A percentile compares a stretch with the other conserved stretches of the same genome.
Evolutionary conservation across 2,329 filamentous ascomycete species (phyloP).

Genomic region (Aspergillus aculeatus): DNA sequence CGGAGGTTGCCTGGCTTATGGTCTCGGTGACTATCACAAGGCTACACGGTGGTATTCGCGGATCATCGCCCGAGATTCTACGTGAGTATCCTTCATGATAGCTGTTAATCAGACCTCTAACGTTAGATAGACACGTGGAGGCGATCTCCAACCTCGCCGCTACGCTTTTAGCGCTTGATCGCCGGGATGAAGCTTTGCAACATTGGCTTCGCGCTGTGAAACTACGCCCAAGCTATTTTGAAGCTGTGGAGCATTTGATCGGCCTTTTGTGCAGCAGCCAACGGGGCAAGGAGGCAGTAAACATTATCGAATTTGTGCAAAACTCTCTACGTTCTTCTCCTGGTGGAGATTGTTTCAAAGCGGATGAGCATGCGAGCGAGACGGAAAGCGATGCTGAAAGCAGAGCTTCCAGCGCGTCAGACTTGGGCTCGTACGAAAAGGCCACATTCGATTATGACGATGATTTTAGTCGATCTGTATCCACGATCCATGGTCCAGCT

Average conservation of each 20-base stretch:
- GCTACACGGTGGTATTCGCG: slow-evolving; percentile 53
- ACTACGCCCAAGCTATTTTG: slow-evolving; percentile 81
- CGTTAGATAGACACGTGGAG: slow-evolving; percentile 71
- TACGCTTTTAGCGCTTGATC: slow-evolving; percentile 78
- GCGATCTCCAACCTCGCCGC: slow-evolving; percentile 91
- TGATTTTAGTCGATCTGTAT: slow-evolving; percentile 32
- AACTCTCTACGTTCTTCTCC: slow-evolving; percentile 60
- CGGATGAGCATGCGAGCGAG: slow-evolving; percentile 58
- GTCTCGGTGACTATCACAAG: slow-evolving; percentile 77
- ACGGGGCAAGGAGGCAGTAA: slow-evolving; percentile 78
- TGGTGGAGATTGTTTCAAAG: slow-evolving; percentile 49
- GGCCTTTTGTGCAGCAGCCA: slow-evolving; percentile 80
- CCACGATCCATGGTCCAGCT: slow-evolving; percentile 26
- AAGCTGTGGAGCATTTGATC: slow-evolving; percentile 92
- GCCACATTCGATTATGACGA: slow-evolving; percentile 58
- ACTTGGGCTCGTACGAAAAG: slow-evolving; percentile 54
- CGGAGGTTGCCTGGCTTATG: slow-evolving; percentile 88
- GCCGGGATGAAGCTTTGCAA: slow-evolving; percentile 77
- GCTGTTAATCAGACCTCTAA: slow-evolving; percentile 20
- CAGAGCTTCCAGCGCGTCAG: slow-evolving; percentile 53
- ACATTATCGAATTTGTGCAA: slow-evolving; percentile 84
- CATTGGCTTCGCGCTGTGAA: slow-evolving; percentile 85
- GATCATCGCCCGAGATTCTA: slow-evolving; percentile 59
- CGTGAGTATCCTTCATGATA: slow-evolving; percentile 42
- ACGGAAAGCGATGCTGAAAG: slow-evolving; percentile 58